A percentile compares a stretch with the other conserved stretches of the same genome.
These are phyloP conservation scores for Scleroderma citrinum DNA, from an alignment of 768 basidiomycete species.

Conservation along the genomic window DNA sequence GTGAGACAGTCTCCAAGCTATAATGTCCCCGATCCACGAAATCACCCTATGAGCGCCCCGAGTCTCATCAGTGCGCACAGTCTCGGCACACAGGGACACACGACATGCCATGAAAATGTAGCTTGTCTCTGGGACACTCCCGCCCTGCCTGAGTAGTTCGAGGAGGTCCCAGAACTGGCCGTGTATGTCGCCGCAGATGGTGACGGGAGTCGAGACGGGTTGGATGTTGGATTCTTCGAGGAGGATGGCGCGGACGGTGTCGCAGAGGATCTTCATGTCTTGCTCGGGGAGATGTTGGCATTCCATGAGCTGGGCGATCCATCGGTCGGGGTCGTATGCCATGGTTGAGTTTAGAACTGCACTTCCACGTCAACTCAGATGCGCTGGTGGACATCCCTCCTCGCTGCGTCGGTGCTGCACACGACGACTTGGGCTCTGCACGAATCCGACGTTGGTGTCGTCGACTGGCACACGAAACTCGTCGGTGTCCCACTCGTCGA, in stretches of 20 bases:
- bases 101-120: conserved; percentile 94
- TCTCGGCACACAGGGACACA: conserved; percentile 29
- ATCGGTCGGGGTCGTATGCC: conserved; percentile 58
- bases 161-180: conserved; percentile 97
- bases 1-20: conserved; percentile 89
- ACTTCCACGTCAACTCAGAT: conserved; percentile 7
- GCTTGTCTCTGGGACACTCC: conserved; percentile 79
- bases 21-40: conserved; percentile 98
- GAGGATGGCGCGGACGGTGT: conserved; percentile 80
- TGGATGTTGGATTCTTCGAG: conserved; percentile 98
- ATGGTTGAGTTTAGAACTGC: conserved; percentile 20
- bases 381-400: conserved; percentile 13
- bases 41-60: conserved; percentile 59
- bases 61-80: conserved; percentile 12
- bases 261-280: conserved; percentile 92
- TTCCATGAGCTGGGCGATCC: conserved; percentile 82
- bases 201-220: conserved; percentile 91
- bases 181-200: conserved; percentile 94
- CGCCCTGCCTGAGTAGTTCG: conserved; percentile 82
- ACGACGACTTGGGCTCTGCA: conserved; percentile 46
- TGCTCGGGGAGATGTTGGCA: conserved; percentile 86
- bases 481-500: conserved; percentile 65
- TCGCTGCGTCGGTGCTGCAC: conserved; percentile 13
- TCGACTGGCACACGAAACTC: conserved; percentile 83
- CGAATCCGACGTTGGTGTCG: conserved; percentile 68